phyloP scores from a whole-genome alignment of 2,329 filamentous ascomycete genomes.

The Neodidymelliopsis sp. region DNA sequence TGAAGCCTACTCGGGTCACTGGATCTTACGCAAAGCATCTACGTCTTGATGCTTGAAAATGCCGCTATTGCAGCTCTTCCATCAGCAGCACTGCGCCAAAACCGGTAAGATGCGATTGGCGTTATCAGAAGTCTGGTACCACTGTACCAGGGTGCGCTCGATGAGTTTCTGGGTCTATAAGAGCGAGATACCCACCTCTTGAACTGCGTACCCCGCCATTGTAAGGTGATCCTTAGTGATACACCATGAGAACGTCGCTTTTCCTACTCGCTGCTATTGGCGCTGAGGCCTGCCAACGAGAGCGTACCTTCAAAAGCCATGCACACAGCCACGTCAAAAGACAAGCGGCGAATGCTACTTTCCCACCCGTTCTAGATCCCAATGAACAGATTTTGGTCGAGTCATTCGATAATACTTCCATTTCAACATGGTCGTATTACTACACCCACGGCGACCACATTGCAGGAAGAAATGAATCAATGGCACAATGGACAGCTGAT shows the following conservation, averaged over 20 bases:
- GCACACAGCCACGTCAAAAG: slow-evolving; percentile 37
- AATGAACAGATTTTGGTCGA: slow-evolving; percentile 51
- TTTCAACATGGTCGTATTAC: slow-evolving; percentile 49
- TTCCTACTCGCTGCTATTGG: slow-evolving; percentile 41
- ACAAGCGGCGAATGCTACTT: slow-evolving; percentile 32
- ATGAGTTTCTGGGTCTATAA: neutral
- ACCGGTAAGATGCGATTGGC: slow-evolving; percentile 24
- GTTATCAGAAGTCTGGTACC: slow-evolving; percentile 22
- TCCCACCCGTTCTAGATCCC: slow-evolving; percentile 44
- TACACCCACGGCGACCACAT: slow-evolving; percentile 49
- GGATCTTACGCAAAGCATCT: slow-evolving; percentile 20
- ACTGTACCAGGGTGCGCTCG: neutral
- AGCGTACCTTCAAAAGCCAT: slow-evolving; percentile 34
- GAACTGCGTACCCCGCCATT: slow-evolving; percentile 6
- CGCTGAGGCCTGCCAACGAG: slow-evolving; percentile 45
- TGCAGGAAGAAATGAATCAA: slow-evolving; percentile 45
- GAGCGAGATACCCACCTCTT: neutral
- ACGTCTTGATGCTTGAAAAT: slow-evolving; percentile 12
- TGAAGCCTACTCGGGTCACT: slow-evolving; percentile 27
- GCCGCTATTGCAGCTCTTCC: slow-evolving; percentile 16
- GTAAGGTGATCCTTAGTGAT: slow-evolving; percentile 4
- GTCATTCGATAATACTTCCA: slow-evolving; percentile 52
- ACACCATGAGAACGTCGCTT: slow-evolving; percentile 37
- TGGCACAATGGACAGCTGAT: slow-evolving; percentile 52
- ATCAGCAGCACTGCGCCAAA: slow-evolving; percentile 4